Evolutionary conservation across 345 rosid species (phyloP).

Genomic region (Dimocarpus longan): DNA sequence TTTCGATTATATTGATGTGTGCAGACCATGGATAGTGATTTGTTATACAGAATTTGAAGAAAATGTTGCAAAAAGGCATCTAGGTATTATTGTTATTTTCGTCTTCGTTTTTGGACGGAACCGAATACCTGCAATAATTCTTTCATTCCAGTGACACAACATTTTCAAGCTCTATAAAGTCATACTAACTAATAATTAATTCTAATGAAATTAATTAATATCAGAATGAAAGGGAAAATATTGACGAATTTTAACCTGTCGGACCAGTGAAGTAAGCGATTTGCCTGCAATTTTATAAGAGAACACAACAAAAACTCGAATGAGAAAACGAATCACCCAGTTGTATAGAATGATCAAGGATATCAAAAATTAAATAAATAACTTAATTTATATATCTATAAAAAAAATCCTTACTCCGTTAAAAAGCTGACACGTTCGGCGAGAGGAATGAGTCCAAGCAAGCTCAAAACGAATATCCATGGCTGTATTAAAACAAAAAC

Average conservation of each 20-base stretch:
- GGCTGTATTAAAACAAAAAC: slow-evolving; percentile 45
- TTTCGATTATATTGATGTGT: background rate
- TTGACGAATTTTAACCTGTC: slow-evolving; percentile 54
- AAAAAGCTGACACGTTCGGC: slow-evolving; percentile 95
- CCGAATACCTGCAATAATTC: background rate
- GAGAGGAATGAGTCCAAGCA: slow-evolving; percentile 78
- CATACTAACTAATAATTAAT: too few species aligned
- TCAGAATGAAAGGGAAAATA: background rate
- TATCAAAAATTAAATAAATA: background rate
- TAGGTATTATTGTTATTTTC: too few species aligned
- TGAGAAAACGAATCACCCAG: background rate
- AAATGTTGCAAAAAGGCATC: background rate
- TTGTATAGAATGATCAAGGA: too few species aligned
- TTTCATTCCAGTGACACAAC: too few species aligned
- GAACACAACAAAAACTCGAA: background rate
- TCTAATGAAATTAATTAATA: background rate
- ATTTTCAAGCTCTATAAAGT: too few species aligned
- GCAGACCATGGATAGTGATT: too few species aligned
- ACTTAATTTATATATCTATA: background rate
- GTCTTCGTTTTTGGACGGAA: too few species aligned
- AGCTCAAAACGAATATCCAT: slow-evolving; percentile 84
- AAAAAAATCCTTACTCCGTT: slow-evolving; percentile 67
- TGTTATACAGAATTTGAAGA: background rate
- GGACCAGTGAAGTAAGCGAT: slow-evolving; percentile 85
- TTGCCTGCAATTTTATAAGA: slow-evolving; percentile 55